Conservation (phyloP, 2,329 filamentous ascomycete species). For the Blumeriella jaapii region DNA sequence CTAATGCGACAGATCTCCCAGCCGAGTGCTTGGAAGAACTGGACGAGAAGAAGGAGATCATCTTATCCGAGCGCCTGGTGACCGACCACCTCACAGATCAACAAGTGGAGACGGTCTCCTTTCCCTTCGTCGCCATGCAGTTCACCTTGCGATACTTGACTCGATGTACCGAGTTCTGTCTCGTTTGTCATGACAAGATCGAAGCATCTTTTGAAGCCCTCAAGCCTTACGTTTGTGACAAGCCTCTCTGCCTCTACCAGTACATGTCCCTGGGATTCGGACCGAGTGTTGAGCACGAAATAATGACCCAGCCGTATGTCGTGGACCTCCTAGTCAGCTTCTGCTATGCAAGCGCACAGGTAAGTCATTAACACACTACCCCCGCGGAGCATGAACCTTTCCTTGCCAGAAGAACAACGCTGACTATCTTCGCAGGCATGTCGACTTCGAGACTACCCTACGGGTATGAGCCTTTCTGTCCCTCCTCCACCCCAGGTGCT, state of each 20-base stretch:
- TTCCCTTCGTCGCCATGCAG: slow-evolving; percentile 54
- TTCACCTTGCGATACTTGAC: slow-evolving; percentile 68
- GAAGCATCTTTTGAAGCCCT: slow-evolving; percentile 54
- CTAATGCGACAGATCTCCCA: slow-evolving; percentile 9
- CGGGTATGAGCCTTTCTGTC: slow-evolving; percentile 26
- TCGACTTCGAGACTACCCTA: slow-evolving; percentile 25
- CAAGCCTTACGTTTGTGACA: slow-evolving; percentile 70
- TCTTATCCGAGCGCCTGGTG: slow-evolving; percentile 17
- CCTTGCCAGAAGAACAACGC: too few species aligned
- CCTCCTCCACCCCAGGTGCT: too few species aligned
- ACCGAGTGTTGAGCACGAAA: slow-evolving; percentile 74
- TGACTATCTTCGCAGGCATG: slow-evolving; percentile 7
- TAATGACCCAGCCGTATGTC: slow-evolving; percentile 65
- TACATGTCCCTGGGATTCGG: slow-evolving; percentile 82
- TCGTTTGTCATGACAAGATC: slow-evolving; percentile 67
- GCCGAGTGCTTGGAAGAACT: slow-evolving; percentile 9
- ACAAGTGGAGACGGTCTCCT: slow-evolving; percentile 30
- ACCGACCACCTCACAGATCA: slow-evolving; percentile 26
- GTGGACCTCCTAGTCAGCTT: slow-evolving; percentile 79
- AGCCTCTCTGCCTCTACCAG: slow-evolving; percentile 69
- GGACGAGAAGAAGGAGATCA: slow-evolving; percentile 5
- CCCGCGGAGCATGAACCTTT: too few species aligned
- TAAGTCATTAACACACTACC: too few species aligned
- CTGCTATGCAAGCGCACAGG: slow-evolving; percentile 46
- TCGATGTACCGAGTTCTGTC: slow-evolving; percentile 75